phyloP scores from a whole-genome alignment of 495 filamentous ascomycete species.

The Aspergillus conjunctus region DNA sequence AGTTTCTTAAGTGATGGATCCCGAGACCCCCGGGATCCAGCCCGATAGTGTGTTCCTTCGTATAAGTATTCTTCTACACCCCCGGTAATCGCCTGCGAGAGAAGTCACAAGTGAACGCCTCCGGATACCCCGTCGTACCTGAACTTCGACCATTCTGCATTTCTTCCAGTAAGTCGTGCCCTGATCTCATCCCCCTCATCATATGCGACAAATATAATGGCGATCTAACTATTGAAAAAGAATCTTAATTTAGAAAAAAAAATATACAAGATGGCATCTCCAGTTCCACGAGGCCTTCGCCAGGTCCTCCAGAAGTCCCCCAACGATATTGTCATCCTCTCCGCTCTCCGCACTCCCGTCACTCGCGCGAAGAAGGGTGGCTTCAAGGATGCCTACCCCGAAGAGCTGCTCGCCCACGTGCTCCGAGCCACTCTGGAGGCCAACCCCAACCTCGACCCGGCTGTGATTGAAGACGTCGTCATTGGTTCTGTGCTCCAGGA shows the following conservation, averaged over 20 bases:
- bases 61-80: slow-evolving; percentile 17
- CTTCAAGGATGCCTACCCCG: slow-evolving; percentile 86
- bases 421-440: slow-evolving; percentile 77
- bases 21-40: slow-evolving; percentile 36
- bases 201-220: background rate
- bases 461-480: slow-evolving; percentile 73
- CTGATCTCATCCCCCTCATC: background rate
- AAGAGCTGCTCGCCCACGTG: slow-evolving; percentile 82
- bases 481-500: slow-evolving; percentile 89
- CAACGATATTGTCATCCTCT: slow-evolving; percentile 84
- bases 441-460: slow-evolving; percentile 73
- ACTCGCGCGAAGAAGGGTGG: slow-evolving; percentile 79
- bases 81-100: background rate
- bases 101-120: slow-evolving; percentile 7
- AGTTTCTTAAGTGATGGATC: slow-evolving; percentile 26
- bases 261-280: slow-evolving; percentile 49
- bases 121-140: slow-evolving; percentile 9
- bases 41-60: slow-evolving; percentile 27
- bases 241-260: background rate
- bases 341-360: slow-evolving; percentile 82
- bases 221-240: background rate
- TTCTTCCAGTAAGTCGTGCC: background rate
- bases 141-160: background rate
- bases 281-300: slow-evolving; percentile 65
- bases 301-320: slow-evolving; percentile 80